phyloP scores from a whole-genome alignment of 1,139 yeast genomes.

The Geotrichum histeridarum region DNA sequence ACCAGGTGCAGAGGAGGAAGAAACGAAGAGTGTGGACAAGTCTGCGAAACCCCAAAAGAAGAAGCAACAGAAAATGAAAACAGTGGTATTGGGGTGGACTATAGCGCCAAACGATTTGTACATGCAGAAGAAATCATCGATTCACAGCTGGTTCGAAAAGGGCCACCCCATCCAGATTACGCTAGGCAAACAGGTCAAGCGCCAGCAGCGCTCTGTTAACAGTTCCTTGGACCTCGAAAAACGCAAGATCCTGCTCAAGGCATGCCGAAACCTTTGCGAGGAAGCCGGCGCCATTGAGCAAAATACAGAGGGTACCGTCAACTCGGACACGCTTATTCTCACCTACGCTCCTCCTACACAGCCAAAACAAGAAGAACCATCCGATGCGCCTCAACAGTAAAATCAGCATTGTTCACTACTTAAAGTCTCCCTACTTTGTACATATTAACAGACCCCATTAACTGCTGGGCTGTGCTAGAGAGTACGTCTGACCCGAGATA shows the following conservation, averaged over 20 bases:
- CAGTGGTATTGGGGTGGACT: constrained; percentile 35
- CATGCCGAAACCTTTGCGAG: constrained; percentile 29
- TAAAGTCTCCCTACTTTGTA: constrained; percentile 30
- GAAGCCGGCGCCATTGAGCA: constrained; percentile 29
- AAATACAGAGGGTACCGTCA: constrained; percentile 28
- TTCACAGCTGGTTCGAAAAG: constrained; percentile 32
- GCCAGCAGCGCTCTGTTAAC: constrained; percentile 4
- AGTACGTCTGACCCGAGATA: constrained; percentile 38
- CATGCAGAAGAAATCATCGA: constrained; percentile 37
- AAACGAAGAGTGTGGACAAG: neutral
- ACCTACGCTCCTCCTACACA: constrained; percentile 2
- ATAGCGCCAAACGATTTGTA: constrained; percentile 34
- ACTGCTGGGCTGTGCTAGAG: constrained; percentile 25
- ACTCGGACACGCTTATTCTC: constrained; percentile 17
- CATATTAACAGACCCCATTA: constrained; percentile 27
- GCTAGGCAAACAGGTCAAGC: constrained; percentile 30
- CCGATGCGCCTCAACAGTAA: constrained; percentile 24
- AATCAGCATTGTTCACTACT: constrained; percentile 22
- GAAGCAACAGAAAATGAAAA: constrained; percentile 31
- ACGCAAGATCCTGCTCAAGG: constrained; percentile 31
- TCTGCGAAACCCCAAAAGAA: constrained; percentile 21
- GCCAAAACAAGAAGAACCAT: constrained; percentile 15
- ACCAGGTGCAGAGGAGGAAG: neutral
- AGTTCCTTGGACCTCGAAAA: constrained; percentile 31
- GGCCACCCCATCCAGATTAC: constrained; percentile 32